These are phyloP conservation scores for Pichia thaimueangensis DNA, from an alignment of 805 yeast species.

Conservation along the genomic window DNA sequence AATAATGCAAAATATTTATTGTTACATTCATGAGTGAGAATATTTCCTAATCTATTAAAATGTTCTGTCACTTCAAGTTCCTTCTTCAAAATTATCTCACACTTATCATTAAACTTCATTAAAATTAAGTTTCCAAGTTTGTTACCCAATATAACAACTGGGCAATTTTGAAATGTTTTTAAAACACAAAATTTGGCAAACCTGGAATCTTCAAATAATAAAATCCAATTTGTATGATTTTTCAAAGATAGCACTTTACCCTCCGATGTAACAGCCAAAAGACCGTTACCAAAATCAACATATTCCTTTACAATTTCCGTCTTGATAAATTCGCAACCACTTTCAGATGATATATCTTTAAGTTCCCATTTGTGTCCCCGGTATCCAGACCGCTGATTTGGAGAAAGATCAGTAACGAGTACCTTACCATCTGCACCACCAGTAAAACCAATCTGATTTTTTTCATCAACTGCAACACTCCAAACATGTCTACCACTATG, in stretches of 20 bases:
- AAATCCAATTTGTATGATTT: conserved; percentile 24
- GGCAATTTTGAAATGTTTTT: conserved; percentile 17
- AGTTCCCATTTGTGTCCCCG: conserved; percentile 26
- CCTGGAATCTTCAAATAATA: conserved; percentile 22
- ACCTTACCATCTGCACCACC: conserved; percentile 94
- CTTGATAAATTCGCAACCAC: conserved; percentile 28
- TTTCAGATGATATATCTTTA: conserved; percentile 27
- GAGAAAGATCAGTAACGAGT: conserved; percentile 50
- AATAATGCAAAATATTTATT: conserved; percentile 35
- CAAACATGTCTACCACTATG: conserved; percentile 86
- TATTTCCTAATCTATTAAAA: conserved; percentile 41
- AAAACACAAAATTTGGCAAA: conserved; percentile 25
- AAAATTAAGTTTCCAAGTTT: conserved; percentile 38
- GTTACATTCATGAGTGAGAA: conserved; percentile 30
- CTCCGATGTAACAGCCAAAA: conserved; percentile 50
- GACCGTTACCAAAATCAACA: conserved; percentile 39
- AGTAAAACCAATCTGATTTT: conserved; percentile 52
- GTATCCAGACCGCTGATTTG: conserved; percentile 27
- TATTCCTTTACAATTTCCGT: conserved; percentile 61
- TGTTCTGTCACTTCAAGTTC: conserved; percentile 27
- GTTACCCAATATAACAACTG: conserved; percentile 25
- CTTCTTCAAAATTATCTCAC: conserved; percentile 24
- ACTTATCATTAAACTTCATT: conserved; percentile 35
- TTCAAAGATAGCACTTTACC: conserved; percentile 44
- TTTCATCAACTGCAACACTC: conserved; percentile 58